Evolutionary conservation across 768 basidiomycete genomes (phyloP), one percentile per base, ranked within the genome.

Genomic region (Myochromella boudieri): DNA sequence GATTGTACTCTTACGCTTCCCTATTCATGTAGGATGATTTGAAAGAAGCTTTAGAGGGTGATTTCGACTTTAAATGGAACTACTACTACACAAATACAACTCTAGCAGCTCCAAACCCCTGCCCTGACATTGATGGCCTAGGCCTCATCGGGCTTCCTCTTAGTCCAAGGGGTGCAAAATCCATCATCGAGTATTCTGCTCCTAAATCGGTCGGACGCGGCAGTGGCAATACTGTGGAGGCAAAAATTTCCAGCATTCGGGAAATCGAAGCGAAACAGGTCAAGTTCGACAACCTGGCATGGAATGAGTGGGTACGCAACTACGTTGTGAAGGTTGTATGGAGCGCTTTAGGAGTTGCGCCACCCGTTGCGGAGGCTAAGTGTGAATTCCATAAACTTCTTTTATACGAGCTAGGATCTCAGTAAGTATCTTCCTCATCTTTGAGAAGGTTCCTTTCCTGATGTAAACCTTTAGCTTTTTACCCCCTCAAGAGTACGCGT

Each of bases 181-280:
- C 57, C 1, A 62, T 80, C 36, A 72, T 70, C 21, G 50, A 59
- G 0, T 45, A 52, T 10, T 61, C 71, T 7, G 46, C 49, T 5
- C 70, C 70, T 53, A 71, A 76, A 3, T 72, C 75, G 1, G 78
- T 70, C 53, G 77, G 76, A 1, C 67, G 69, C 44, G 75, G 71
- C 14, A 65, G 69, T 27, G 56, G 65, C 7, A 77, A 72, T 0
- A 50, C 75, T 7, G 64, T 76, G 1, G 68, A 78, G 48, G 75
- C 60, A 29, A 53, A 62, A 1, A 73, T 77, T 6, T 59, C 75
- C 10, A 70, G 78, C 62, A 77, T 73, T 4, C 79, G 75, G 75
- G 75, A 79, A 53, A 72, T 80, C 36, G 71, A 75, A 42, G 68
- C 72, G 0, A 52, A 48, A 1, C 53, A 61, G 37, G 60, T 80